These are phyloP conservation scores for Trypanosoma lewisi DNA, from an alignment of 208 protist species.

Conservation along the genomic window DNA sequence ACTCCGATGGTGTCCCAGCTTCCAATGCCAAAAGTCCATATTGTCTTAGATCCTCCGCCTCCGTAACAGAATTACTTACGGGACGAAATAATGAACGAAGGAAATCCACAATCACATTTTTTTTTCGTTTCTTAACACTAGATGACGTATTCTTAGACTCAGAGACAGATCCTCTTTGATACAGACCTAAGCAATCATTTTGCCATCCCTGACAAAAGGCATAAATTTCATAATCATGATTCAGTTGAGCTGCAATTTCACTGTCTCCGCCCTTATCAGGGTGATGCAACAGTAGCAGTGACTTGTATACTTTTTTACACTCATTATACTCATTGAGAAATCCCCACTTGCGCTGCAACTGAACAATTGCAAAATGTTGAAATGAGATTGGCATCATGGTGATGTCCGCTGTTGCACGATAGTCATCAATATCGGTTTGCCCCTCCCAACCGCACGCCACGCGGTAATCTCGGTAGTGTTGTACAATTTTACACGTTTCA, in stretches of 20 bases:
- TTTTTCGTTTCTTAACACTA: constrained; percentile 25
- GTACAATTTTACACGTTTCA: constrained; percentile 61
- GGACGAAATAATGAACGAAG: constrained; percentile 63
- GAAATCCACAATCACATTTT: constrained; percentile 58
- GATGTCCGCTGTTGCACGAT: constrained; percentile 57
- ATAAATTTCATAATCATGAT: constrained; percentile 75
- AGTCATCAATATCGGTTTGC: constrained; percentile 59
- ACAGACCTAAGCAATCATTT: constrained; percentile 38
- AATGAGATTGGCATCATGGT: constrained; percentile 68
- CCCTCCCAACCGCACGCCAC: constrained; percentile 78
- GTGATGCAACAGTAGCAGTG: constrained; percentile 67
- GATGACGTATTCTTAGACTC: not conserved
- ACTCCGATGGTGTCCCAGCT: constrained; percentile 36
- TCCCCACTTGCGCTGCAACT: constrained; percentile 76
- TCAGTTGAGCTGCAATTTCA: constrained; percentile 57
- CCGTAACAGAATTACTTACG: constrained; percentile 51
- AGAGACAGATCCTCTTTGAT: constrained; percentile 19
- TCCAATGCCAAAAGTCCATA: constrained; percentile 62
- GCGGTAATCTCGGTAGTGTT: constrained; percentile 78
- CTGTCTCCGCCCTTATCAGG: constrained; percentile 63
- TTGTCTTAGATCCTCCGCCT: constrained; percentile 60
- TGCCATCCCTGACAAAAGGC: constrained; percentile 69
- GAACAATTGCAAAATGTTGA: constrained; percentile 76
- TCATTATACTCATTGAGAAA: constrained; percentile 58
- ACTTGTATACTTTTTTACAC: constrained; percentile 60